These are phyloP conservation scores for Aspergillus unguis DNA, from an alignment of 2,329 filamentous ascomycete species.

Conservation along the genomic window DNA sequence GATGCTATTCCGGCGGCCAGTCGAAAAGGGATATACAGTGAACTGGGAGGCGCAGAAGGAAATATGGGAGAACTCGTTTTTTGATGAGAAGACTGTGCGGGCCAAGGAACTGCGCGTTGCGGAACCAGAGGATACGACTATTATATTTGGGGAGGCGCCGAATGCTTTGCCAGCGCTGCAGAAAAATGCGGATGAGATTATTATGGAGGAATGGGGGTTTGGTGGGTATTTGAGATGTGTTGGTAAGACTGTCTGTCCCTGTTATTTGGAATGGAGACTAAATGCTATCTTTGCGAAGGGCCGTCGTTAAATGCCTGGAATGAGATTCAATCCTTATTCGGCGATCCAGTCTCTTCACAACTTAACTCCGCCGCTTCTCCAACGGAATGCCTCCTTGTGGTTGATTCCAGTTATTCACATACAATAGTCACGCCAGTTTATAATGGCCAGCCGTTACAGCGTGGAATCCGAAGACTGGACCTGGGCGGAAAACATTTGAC, in stretches of 20 bases:
- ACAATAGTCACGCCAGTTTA: slow-evolving; percentile 87
- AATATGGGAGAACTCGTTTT: slow-evolving; percentile 89
- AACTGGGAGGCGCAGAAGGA: slow-evolving; percentile 96
- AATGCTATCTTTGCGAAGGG: slow-evolving; percentile 44
- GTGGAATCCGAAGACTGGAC: slow-evolving; percentile 78
- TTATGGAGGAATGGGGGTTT: slow-evolving; percentile 97
- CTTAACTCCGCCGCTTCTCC: slow-evolving; percentile 48
- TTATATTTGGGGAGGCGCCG: slow-evolving; percentile 81
- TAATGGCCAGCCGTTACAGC: slow-evolving; percentile 73
- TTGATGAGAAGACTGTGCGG: slow-evolving; percentile 64
- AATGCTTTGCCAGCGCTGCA: slow-evolving; percentile 79
- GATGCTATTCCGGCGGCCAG: slow-evolving; percentile 77
- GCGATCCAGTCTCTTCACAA: slow-evolving; percentile 50
- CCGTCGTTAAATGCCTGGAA: slow-evolving; percentile 78
- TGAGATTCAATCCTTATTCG: slow-evolving; percentile 67
- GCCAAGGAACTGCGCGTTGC: slow-evolving; percentile 39
- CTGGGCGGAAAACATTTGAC: slow-evolving; percentile 91
- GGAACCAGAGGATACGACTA: slow-evolving; percentile 74
- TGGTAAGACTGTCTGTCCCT: slow-evolving; percentile 48
- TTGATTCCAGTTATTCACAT: slow-evolving; percentile 91
- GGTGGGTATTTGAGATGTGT: slow-evolving; percentile 75
- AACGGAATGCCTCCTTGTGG: slow-evolving; percentile 76
- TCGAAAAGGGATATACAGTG: slow-evolving; percentile 92
- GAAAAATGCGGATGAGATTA: slow-evolving; percentile 88
- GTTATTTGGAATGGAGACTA: background rate